Percentiles rank a stretch among this genome's conserved stretches.
These are phyloP conservation scores for Cladosporium sp. DNA, from an alignment of 2,329 filamentous ascomycete genomes.

Conservation along the genomic window DNA sequence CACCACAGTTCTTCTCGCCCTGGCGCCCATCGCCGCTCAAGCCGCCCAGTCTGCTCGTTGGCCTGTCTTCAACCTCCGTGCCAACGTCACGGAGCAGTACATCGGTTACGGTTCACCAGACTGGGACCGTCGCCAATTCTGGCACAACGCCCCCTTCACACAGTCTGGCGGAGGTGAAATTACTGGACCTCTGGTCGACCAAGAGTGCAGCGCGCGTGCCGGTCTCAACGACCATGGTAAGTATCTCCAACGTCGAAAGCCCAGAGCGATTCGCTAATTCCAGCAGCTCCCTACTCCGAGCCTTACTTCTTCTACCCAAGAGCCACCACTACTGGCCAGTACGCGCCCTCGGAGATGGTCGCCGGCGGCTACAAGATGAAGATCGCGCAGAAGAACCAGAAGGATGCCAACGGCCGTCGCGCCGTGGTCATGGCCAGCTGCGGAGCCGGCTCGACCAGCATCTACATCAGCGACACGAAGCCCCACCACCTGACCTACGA, in stretches of 20 bases:
- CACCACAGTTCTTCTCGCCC: neutral
- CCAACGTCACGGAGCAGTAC: slow-evolving; percentile 12
- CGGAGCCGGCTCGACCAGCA: slow-evolving; percentile 14
- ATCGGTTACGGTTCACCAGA: neutral
- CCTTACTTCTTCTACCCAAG: slow-evolving; percentile 4
- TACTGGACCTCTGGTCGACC: slow-evolving; percentile 2
- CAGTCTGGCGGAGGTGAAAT: neutral
- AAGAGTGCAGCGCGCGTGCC: slow-evolving; percentile 2
- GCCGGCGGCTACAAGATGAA: slow-evolving; percentile 8
- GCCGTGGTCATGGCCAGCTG: slow-evolving; percentile 13
- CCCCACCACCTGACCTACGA: slow-evolving; percentile 18
- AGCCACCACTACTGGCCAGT: slow-evolving; percentile 5
- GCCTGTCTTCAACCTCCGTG: slow-evolving; percentile 17
- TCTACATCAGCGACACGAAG: slow-evolving; percentile 8
- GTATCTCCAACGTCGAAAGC: neutral
- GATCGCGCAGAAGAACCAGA: slow-evolving; percentile 11
- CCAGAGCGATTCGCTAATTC: neutral
- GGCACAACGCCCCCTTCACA: slow-evolving; percentile 11
- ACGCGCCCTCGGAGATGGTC: slow-evolving; percentile 4
- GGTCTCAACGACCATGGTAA: neutral
- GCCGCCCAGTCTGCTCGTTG: slow-evolving; percentile 13
- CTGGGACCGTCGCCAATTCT: neutral
- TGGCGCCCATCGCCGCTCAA: slow-evolving; percentile 17
- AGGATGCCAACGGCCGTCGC: slow-evolving; percentile 2
- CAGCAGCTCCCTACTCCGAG: slow-evolving; percentile 8